phyloP scores from a whole-genome alignment of 768 basidiomycete species.

The Suillus subluteus region DNA sequence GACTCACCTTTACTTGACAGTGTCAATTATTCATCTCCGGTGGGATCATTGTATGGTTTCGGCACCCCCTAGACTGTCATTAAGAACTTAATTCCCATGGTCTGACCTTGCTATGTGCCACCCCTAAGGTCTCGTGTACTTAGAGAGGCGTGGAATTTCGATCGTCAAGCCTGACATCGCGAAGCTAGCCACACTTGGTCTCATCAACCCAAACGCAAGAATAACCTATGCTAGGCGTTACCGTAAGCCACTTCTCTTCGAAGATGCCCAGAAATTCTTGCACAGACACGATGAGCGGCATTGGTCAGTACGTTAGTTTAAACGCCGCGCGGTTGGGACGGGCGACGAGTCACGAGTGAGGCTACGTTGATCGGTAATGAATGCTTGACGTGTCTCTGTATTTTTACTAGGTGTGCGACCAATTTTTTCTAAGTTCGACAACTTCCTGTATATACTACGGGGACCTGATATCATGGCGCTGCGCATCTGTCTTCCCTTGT shows the following conservation, averaged over 20 bases:
- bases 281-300: neutral
- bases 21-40: slow-evolving; percentile 1
- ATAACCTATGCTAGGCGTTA: neutral
- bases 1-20: neutral
- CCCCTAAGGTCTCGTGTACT: neutral
- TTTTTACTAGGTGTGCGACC: neutral
- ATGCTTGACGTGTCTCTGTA: neutral
- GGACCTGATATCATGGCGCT: neutral
- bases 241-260: neutral
- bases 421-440: neutral
- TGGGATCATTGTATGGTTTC: neutral
- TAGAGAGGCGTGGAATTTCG: neutral
- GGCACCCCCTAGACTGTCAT: neutral
- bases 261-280: neutral
- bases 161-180: neutral
- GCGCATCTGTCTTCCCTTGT: no score
- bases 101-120: neutral
- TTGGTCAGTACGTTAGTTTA: neutral
- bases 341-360: neutral
- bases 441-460: neutral
- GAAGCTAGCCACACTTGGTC: neutral
- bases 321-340: neutral
- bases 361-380: neutral
- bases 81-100: neutral
- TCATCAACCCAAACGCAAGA: neutral